Evolutionary conservation across 108 stramenopile genomes (phyloP), one percentile per base, ranked within the genome.

Genomic region (Fistulifera solaris): DNA sequence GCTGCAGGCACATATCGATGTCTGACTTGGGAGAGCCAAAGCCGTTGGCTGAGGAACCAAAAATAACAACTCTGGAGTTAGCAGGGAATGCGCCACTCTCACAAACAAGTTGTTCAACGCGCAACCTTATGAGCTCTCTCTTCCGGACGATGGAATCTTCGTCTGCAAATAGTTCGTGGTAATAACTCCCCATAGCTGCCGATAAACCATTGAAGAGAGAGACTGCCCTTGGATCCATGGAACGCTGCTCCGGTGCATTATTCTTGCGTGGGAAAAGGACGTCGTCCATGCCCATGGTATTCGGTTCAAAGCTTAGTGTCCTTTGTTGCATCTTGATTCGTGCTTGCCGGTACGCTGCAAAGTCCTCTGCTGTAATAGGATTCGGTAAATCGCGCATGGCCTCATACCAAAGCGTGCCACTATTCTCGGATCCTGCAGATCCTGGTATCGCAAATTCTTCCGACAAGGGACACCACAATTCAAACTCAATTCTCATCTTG

Each of bases 11-110:
- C 68, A 93, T 80, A 64, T 93, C 92, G 17, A 93, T 61, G 67
- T 93, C 92, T 12, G 85, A 85, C 24, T 72, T 80, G 10, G 87
- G 85, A 39, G 85, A 81, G 65, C 92, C 92, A 61, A 87, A 93
- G 48, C 92, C 92, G 57, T 93, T 93, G 14, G 87, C 87, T 39
- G 82, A 82, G 10, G 86, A 88, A 18, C 92, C 92, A 69, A 93
- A 93, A 22, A 93, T 74, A 21, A 77, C 75, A 48, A 93, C 85
- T 42, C 65, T 69, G 17, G 87, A 85, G 0, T 81, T 81, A 19
- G 73, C 65, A 21, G 92, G 92, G 57, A 93, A 93, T 22, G 70
- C 76, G 24, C 69, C 72, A 48, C 91, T 80, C 0, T 51, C 44
- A 11, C 54, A 16, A 4, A 93, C 83, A 54, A 83, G 45, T 5